Evolutionary conservation across 768 basidiomycete species (phyloP), one percentile per base, ranked within the genome.

Genomic region (Phlebiopsis gigantea): DNA sequence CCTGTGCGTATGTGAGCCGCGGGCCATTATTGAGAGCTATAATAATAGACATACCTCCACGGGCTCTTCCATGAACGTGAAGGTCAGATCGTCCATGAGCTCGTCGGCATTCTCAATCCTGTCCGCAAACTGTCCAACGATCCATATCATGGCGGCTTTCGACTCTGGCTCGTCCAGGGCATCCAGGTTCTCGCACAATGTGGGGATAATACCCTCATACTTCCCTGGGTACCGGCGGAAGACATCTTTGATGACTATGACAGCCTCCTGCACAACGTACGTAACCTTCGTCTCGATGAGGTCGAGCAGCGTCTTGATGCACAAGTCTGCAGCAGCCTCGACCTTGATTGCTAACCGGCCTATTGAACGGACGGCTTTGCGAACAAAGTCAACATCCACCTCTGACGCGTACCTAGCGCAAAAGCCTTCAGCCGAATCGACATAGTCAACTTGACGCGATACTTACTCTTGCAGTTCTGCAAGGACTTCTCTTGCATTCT

Each of bases 271-370:
- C 5, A 97, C 92, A 60, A 98, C 97, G 69, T 99, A 99, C 25
- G 85, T 79, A 58, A 98, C 90, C 70, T 97, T 93, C 28, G 91
- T 96, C 63, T 92, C 88, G 65, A 99, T 88, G 58, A 99, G 83
- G 34, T 79, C 74, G 41, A 99, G 82, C 43, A 99, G 76, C 0
- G 88, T 85, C 62, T 89, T 78, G 63, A 98, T 98, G 73, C 96
- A 98, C 46, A 76, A 80, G 70, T 98, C 93, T 28, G 96, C 86
- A 10, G 93, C 90, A 12, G 80, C 75, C 63, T 92, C 82, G 54
- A 99, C 92, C 72, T 98, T 98, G 80, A 98, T 98, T 15, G 97
- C 95, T n/a, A 98, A 74, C 21, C 96, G 87, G 7, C 97, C 97
- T 60, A 99, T 96, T 2, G 96, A 97, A 28, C 97, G 85, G 25